Evolutionary conservation across 768 basidiomycete genomes (phyloP), one percentile per base, ranked within the genome.

Genomic region (Psilocybe azurescens): DNA sequence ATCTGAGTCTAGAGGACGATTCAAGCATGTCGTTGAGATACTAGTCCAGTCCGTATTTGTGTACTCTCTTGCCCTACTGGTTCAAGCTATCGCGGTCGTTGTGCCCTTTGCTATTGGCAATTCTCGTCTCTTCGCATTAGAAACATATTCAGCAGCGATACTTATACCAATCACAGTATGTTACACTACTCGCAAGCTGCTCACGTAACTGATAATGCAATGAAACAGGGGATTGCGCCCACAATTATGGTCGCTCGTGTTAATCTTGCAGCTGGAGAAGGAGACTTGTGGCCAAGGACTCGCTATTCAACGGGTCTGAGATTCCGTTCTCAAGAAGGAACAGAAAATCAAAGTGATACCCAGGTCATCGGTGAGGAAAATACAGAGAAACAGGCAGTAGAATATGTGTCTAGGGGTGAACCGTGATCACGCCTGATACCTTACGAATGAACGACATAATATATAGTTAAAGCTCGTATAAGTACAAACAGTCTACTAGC

Each of bases 161-260:
- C 29, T 58, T 5, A 50, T 53, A 9, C 51, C 58, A 14, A 59
- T 59, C 14, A 29, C 58, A 3, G 58, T 59, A 16, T 11, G 58
- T 53, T 16, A 14, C 14, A 14, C 32, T 49, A 16, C 20, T 4
- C 16, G 30, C 16, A 28, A 29, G n/a, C 38, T 20, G 16, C 10
- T 16, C 36, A 29, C 33, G 2, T 18, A 16, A 32, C 48, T 20
- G 24, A 24, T 24, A 24, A 18, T 50, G 32, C 32, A 36, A 8
- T 8, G 18, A 7, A 11, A 11, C 29, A 59, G 58, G 58, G 58
- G 7, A 53, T 59, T 38, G 58, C 58, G 11, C 58, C 58, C 28
- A 53, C 51, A 2, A 14, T 59, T 7, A 53, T 59, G 58, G 58
- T 59, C 5, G 58, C 58, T 53, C 58, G 58, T 18, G 58, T 59